These are phyloP conservation scores for Argentina anserina DNA, from an alignment of 306 rosid species.

Conservation along the genomic window DNA sequence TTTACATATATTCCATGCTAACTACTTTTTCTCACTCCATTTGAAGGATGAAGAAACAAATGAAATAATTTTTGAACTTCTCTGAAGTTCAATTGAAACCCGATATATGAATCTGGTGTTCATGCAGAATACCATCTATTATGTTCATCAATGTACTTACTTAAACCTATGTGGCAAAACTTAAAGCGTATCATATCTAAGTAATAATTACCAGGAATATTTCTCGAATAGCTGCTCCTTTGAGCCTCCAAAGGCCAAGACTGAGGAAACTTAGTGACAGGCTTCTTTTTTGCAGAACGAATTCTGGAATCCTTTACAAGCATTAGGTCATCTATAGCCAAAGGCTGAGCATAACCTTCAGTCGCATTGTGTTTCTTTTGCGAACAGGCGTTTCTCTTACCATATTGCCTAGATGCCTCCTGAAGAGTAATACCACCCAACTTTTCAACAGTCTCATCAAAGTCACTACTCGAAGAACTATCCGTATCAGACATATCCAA, in stretches of 20 bases:
- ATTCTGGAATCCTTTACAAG: conserved; percentile 58
- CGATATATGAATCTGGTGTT: background rate
- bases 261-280: conserved; percentile 43
- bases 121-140: background rate
- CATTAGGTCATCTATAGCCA: conserved; percentile 49
- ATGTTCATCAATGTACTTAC: background rate
- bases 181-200: conserved; percentile 8
- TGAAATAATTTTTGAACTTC: background rate
- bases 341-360: conserved; percentile 31
- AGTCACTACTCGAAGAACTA: conserved; percentile 54
- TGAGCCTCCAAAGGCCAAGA: conserved; percentile 80
- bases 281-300: conserved; percentile 53
- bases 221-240: conserved; percentile 58
- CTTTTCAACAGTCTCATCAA: conserved; percentile 62
- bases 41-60: background rate
- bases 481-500: conserved; percentile 47
- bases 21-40: background rate
- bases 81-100: background rate
- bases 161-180: conserved; percentile 3
- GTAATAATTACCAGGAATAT: conserved; percentile 52
- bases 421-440: conserved; percentile 74
- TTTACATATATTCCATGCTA: background rate
- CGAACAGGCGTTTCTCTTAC: conserved; percentile 48
- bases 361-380: conserved; percentile 36
- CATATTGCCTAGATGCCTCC: conserved; percentile 71